phyloP scores from a whole-genome alignment of 2,329 filamentous ascomycete species.

The Sporothrix protearum region DNA sequence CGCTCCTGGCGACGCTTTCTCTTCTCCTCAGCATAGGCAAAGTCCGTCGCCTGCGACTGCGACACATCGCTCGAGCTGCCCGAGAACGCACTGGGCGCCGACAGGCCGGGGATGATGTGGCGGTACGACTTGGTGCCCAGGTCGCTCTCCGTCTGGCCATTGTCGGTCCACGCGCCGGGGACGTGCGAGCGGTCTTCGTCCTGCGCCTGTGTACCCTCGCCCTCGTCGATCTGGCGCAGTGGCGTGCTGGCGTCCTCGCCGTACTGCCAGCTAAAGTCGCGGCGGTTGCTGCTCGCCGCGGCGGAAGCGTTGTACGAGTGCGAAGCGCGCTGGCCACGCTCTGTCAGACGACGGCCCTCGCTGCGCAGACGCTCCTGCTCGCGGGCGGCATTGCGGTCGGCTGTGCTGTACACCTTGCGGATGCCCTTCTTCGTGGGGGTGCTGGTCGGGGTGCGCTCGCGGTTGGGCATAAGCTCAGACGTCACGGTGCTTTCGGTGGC shows the following conservation, averaged over 20 bases:
- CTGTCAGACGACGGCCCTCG: conserved; percentile 55
- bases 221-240: conserved; percentile 35
- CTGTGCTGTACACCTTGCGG: conserved; percentile 60
- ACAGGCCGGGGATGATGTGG: conserved; percentile 53
- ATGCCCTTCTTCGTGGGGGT: conserved; percentile 53
- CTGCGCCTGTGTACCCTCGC: conserved; percentile 33
- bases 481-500: conserved; percentile 45
- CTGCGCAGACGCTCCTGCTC: conserved; percentile 54
- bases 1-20: conserved; percentile 39
- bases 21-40: conserved; percentile 43
- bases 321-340: conserved; percentile 46
- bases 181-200: conserved; percentile 34
- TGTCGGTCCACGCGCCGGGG: conserved; percentile 36
- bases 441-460: conserved; percentile 54
- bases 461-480: conserved; percentile 58
- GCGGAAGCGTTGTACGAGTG: conserved; percentile 17
- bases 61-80: conserved; percentile 26
- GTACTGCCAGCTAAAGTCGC: conserved; percentile 55
- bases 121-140: conserved; percentile 57
- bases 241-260: conserved; percentile 35
- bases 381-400: conserved; percentile 51
- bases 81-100: conserved; percentile 33
- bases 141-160: conserved; percentile 40
- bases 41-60: conserved; percentile 36
- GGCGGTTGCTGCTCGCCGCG: conserved; percentile 32